Base-by-base conservation (phyloP, 2,329 filamentous ascomycete species). In the Paracorniculantispora psalliotae region DNA sequence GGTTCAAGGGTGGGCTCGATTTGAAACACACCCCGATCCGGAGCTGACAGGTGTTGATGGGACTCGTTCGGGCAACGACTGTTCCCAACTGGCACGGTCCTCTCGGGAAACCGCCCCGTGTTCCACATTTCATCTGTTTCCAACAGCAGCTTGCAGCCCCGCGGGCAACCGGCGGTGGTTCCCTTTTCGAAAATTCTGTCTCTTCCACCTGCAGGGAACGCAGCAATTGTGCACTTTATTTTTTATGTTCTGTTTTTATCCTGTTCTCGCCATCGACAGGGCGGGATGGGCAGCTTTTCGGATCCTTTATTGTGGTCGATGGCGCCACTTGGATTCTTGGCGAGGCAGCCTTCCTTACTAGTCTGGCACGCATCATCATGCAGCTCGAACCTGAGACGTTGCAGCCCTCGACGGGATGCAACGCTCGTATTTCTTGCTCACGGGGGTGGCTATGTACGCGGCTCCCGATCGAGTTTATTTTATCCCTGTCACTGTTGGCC, bases 71-170 rank as follows among this genome's bases (percentile, higher is more conserved):
- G 30, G 33, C 49, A 15, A 21, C 10, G n/a, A 44, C 13, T 12
- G 7, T 37, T 19, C 21, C 6, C 3, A 21, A 3, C 17, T 26
- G 19, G 54, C 54, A 57, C 54, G 33, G 54, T n/a, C 52, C 41
- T 25, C 44, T 57, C 54, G 2, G 23, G 25, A 28, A 23, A 17
- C 15, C 21, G 44, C 54, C 56, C 56, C 53, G 37, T 28, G 48
- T 52, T 37, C 56, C 56, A 59, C 48, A 53, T 47, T 59, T 59
- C 56, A 59, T 59, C 30, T 56, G 43, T 37, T 47, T 33, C 56
- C 47, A 35, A 58, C 47, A n/a, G n/a, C 30, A 33, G 30, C 30
- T 33, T 37, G 25, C 33, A 21, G 48, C 19, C 28, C n/a, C n/a
- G n/a, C n/a, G n/a, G n/a, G n/a, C n/a, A n/a, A n/a, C n/a, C n/a